Base-by-base conservation (phyloP, 352 stramenopile genomes). In the Globisporangium cylindrosporum region DNA sequence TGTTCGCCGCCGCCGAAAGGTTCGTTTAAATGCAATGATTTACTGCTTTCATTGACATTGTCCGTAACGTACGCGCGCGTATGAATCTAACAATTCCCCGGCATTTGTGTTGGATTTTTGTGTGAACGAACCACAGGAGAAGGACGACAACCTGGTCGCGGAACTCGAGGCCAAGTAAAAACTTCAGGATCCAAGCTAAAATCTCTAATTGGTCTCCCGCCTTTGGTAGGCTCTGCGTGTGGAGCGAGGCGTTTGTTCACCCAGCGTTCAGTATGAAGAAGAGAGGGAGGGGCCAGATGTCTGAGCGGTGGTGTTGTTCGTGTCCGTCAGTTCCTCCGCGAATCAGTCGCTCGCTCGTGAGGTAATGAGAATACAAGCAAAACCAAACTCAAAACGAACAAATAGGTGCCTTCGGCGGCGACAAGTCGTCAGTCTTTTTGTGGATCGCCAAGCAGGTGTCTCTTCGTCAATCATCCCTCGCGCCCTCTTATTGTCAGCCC, bases 1-100 rank as follows among this genome's bases (percentile, higher is more conserved):
- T 81, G 94, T 99, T 59, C 84, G 86, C 60, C 88, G 88, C 62
- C 88, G 88, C 65, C 88, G 85, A 74, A 77, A 82, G 73, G 77
- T 85, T n/a, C 41, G 77, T 64, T 10, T n/a, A 2, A n/a, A 25
- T 24, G n/a, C 3, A 36, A n/a, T 29, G 7, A 12, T 24, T n/a
- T 29, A 43, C 66, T 25, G 8, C 12, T 54, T 18, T 43, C 24
- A 6, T 55, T 15, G 20, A 9, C n/a, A 27, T 15, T 10, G 7
- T 55, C 48, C 48, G 0, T 20, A 55, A 9, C 48, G n/a, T 49
- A 22, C 15, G 15, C 18, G 5, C 41, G 15, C 6, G 5, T 49
- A n/a, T 5, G n/a, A 49, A 2, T n/a, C 41, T n/a, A 22, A 49
- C 41, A 18, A 49, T 49, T 49, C 3, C 9, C 2, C 2, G 4